Conservation (phyloP, 2,329 filamentous ascomycete species). For the Hymenoscyphus scutula region DNA sequence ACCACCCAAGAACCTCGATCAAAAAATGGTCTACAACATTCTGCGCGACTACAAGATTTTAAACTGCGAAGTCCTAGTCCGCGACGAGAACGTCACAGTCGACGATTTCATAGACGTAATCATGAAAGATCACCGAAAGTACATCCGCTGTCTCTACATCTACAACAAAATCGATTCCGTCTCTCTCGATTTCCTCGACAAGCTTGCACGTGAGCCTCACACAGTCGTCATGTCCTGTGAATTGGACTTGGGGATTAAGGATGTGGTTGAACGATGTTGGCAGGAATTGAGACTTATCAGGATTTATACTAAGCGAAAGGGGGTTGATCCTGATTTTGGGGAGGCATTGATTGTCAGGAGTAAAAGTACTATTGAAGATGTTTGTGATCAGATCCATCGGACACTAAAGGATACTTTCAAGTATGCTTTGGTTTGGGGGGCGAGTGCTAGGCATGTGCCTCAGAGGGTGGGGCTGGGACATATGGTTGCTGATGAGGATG, state of each 20-base stretch:
- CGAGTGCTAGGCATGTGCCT: slow-evolving; percentile 90
- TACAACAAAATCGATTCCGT: slow-evolving; percentile 99
- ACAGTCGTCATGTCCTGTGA: slow-evolving; percentile 98
- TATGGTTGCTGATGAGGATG: slow-evolving; percentile 68
- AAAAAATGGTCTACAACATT: slow-evolving; percentile 98
- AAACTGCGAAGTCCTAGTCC: slow-evolving; percentile 92
- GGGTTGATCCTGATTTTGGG: slow-evolving; percentile 79
- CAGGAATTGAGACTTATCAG: slow-evolving; percentile 85
- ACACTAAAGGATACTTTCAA: slow-evolving; percentile 98
- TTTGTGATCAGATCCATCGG: slow-evolving; percentile 92
- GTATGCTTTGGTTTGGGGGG: slow-evolving; percentile 96
- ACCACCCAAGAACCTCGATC: slow-evolving; percentile 87
- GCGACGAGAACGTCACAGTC: slow-evolving; percentile 92
- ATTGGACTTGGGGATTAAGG: slow-evolving; percentile 85
- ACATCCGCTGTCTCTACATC: slow-evolving; percentile 90
- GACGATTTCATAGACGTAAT: slow-evolving; percentile 99
- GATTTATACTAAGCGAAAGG: slow-evolving; percentile 96
- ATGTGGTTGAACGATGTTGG: slow-evolving; percentile 95
- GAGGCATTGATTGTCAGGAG: slow-evolving; percentile 91
- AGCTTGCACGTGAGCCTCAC: slow-evolving; percentile 85
- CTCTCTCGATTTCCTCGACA: slow-evolving; percentile 88
- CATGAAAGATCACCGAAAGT: slow-evolving; percentile 98
- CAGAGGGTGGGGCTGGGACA: slow-evolving; percentile 88
- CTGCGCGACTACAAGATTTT: slow-evolving; percentile 98
- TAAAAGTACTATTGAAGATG: slow-evolving; percentile 90